Evolutionary conservation across 2,329 filamentous ascomycete species (phyloP).

Genomic region (Pseudocercospora pini-densiflorae): DNA sequence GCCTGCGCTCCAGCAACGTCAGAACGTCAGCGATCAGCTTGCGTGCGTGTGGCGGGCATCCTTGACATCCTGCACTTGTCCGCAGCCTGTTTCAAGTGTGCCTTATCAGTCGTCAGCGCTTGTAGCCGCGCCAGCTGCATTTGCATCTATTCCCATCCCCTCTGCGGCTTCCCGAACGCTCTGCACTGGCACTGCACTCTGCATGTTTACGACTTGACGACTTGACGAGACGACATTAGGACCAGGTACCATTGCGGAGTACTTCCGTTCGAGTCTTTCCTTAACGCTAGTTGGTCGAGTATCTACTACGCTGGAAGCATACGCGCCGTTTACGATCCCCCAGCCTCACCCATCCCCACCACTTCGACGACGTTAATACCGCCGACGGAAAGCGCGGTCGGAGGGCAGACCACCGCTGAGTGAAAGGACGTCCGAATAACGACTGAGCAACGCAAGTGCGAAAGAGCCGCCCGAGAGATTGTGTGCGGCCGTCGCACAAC

Average conservation of each 20-base stretch:
- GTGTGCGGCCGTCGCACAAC: slow-evolving; percentile 25
- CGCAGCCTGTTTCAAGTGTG: slow-evolving; percentile 28
- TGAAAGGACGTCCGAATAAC: background rate
- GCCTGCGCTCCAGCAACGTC: slow-evolving; percentile 25
- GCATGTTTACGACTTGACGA: slow-evolving; percentile 17
- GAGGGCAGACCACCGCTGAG: background rate
- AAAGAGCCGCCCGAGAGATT: slow-evolving; percentile 6
- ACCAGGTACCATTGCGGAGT: slow-evolving; percentile 7
- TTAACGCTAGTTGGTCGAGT: slow-evolving; percentile 23
- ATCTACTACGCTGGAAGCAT: slow-evolving; percentile 9
- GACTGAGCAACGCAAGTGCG: background rate
- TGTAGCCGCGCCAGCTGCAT: slow-evolving; percentile 19
- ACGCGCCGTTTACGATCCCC: slow-evolving; percentile 18
- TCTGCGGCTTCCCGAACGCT: slow-evolving; percentile 25
- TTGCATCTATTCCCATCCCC: slow-evolving; percentile 16
- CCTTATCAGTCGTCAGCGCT: slow-evolving; percentile 25
- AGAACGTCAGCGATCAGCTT: slow-evolving; percentile 15
- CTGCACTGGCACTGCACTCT: background rate
- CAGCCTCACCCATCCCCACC: slow-evolving; percentile 20
- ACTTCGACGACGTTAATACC: slow-evolving; percentile 2
- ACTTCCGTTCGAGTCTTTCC: slow-evolving; percentile 28
- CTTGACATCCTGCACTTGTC: slow-evolving; percentile 21
- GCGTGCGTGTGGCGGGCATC: slow-evolving; percentile 28
- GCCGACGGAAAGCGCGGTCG: background rate
- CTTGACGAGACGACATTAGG: background rate